A percentile compares a stretch with the other conserved stretches of the same genome.
These are phyloP conservation scores for Epithemia pelagica DNA, from an alignment of 108 stramenopile genomes.

Conservation along the genomic window DNA sequence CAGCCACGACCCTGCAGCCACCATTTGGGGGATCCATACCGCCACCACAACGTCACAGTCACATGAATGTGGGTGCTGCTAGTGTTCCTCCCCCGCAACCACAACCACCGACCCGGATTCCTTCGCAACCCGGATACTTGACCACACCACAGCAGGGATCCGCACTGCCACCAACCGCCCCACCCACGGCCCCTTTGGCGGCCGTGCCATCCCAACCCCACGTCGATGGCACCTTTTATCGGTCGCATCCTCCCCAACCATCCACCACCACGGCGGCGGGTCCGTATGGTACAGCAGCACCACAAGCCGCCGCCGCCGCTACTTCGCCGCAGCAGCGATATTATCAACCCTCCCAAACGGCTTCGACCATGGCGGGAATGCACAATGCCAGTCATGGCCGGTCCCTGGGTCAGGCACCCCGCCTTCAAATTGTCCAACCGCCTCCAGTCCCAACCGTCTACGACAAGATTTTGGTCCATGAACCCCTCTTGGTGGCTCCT, in stretches of 20 bases:
- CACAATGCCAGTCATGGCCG: conserved; percentile 31
- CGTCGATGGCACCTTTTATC: neutral
- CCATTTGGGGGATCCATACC: too few relatives aligned
- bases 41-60: too few relatives aligned
- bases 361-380: conserved; percentile 17
- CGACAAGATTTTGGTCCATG: conserved; percentile 39
- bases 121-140: conserved; percentile 4
- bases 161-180: neutral
- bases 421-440: conserved; percentile 23
- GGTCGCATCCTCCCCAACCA: neutral
- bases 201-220: neutral
- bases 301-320: conserved; percentile 7
- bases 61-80: too few relatives aligned
- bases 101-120: neutral
- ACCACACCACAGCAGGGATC: neutral
- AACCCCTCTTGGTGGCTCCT: conserved; percentile 65
- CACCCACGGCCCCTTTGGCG: neutral
- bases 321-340: conserved; percentile 8
- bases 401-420: conserved; percentile 10
- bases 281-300: conserved; percentile 20
- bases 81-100: neutral
- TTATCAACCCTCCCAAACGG: conserved; percentile 1
- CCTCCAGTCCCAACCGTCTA: conserved; percentile 47
- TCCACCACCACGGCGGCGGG: conserved; percentile 2
- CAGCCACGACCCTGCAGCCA: conserved; percentile 1